These are phyloP conservation scores for Carex cristatella DNA, from an alignment of 176 grass and related monocot genomes.

Conservation along the genomic window DNA sequence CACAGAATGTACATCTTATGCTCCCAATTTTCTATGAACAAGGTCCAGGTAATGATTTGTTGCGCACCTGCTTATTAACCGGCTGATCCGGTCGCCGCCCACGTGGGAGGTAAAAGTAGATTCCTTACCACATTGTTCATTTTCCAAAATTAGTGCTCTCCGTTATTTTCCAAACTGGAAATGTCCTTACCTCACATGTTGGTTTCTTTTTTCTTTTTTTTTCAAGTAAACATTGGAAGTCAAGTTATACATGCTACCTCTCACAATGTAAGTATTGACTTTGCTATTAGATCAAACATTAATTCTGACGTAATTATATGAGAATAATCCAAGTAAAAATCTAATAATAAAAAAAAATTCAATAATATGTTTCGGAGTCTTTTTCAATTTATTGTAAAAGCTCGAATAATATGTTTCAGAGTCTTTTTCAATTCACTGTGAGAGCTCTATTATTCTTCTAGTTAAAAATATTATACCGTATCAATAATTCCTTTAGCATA, in stretches of 20 bases:
- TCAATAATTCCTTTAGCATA: no score
- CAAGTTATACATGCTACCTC: no score
- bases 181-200: background rate
- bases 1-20: background rate
- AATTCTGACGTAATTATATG: background rate
- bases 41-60: background rate
- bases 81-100: slow-evolving; percentile 24
- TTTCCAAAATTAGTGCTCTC: background rate
- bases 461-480: background rate
- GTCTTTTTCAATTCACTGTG: background rate
- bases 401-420: background rate
- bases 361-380: background rate
- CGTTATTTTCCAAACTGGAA: background rate
- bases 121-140: slow-evolving; percentile 7
- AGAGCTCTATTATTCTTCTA: background rate
- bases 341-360: background rate
- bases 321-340: background rate
- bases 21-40: background rate
- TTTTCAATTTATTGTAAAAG: background rate
- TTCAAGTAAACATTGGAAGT: no score
- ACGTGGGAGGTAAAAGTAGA: slow-evolving; percentile 23
- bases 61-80: slow-evolving; percentile 31
- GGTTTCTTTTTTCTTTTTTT: no score
- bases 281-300: no score
- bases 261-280: no score